Evolutionary conservation across 305 asterid species (phyloP), one percentile per base, ranked within the genome.

Genomic region (Solanum hybrid): DNA sequence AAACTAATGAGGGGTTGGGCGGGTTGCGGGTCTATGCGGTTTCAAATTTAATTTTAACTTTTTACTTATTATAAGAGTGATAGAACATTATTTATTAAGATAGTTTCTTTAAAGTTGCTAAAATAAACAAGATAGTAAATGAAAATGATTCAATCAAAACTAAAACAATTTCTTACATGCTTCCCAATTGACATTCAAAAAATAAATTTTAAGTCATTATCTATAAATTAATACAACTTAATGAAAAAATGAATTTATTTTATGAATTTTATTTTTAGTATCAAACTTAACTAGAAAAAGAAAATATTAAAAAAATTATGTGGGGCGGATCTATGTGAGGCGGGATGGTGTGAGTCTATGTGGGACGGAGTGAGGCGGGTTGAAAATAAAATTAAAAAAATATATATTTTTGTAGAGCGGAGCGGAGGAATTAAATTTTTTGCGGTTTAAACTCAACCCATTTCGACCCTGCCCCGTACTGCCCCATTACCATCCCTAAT

Each of bases 391-490:
- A 1, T 40, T 40, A 17, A 42, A 56, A 3, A 56, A 46, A 5
- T 2, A 7, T 29, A 29, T 29, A 29, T 31, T 17, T 56, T 6
- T 56, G 69, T 56, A 17, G 10, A 17, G 69, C 4, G 4, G 4
- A 17, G 69, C 4, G 32, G 32, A 7, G 10, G 17, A 10, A 56
- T 56, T 56, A 1, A 6, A 0, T 6, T 56, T 56, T 56, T 1
- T 56, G 10, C 4, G 69, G 10, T 6, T 56, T 56, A 56, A 56
- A 22, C 69, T 20, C 10, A 56, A 17, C 24, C 10, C 24, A 0
- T 56, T 10, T 1, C 4, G 2, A 0, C 24, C 22, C 69, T 20
- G 10, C 69, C 0, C 4, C 24, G 0, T 24, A 56, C 69, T 6
- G 4, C 10, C 2, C 4, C 8, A 7, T 56, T 56, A 2, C 3